Evolutionary conservation across 805 yeast species (phyloP).

Genomic region (Lipomyces orientalis): DNA sequence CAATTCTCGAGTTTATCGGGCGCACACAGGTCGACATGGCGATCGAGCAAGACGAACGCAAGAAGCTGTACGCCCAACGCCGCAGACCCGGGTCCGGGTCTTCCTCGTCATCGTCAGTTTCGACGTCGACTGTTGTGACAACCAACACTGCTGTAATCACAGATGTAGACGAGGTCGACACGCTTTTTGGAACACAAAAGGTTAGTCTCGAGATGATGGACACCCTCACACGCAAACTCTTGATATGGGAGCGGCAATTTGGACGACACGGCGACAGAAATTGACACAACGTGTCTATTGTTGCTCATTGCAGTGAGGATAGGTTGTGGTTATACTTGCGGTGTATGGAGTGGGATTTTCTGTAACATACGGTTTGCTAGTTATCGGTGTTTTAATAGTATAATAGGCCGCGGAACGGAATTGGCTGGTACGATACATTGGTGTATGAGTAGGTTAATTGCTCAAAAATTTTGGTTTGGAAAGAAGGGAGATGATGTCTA

Average conservation of each 20-base stretch:
- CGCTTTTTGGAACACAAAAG: slow-evolving; percentile 57
- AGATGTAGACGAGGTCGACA: slow-evolving; percentile 44
- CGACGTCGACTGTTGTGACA: slow-evolving; percentile 11
- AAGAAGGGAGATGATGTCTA: not conserved
- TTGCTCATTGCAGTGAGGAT: not conserved
- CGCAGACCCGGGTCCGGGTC: slow-evolving; percentile 11
- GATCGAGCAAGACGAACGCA: slow-evolving; percentile 68
- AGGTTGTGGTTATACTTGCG: not conserved
- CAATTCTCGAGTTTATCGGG: slow-evolving; percentile 88
- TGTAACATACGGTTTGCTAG: not conserved
- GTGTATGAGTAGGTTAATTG: not conserved
- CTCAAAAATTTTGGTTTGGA: not conserved
- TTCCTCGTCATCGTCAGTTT: not conserved
- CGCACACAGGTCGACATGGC: slow-evolving; percentile 84
- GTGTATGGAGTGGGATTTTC: not conserved
- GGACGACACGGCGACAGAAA: slow-evolving; percentile 51
- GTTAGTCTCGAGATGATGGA: slow-evolving; percentile 73
- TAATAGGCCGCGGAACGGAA: not conserved
- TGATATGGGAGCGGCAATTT: slow-evolving; percentile 80
- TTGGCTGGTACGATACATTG: not conserved
- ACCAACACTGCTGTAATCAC: slow-evolving; percentile 12
- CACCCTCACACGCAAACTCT: slow-evolving; percentile 68
- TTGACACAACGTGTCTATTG: not conserved
- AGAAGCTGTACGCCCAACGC: slow-evolving; percentile 52
- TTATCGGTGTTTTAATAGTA: not conserved